phyloP scores from a whole-genome alignment of 805 yeast genomes.

The Ogataea neopini region DNA sequence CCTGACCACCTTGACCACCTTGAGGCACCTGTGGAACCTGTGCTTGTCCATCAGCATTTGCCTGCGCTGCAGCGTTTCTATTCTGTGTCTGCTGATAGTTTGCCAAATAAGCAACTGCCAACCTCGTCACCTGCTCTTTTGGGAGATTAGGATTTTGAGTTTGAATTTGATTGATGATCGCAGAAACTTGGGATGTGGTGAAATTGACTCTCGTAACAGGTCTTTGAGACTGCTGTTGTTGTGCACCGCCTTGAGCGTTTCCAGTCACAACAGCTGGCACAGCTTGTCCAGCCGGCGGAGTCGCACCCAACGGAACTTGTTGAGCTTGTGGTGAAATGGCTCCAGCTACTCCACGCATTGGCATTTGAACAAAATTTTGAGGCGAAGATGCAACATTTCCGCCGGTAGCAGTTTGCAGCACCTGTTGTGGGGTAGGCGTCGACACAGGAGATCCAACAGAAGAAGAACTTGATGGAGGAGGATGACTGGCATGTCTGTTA shows the following conservation, averaged over 20 bases:
- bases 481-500: slow-evolving; percentile 16
- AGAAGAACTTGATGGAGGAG: slow-evolving; percentile 14
- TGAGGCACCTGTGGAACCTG: too few species aligned
- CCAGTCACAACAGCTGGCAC: slow-evolving; percentile 10
- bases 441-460: slow-evolving; percentile 19
- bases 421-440: slow-evolving; percentile 26
- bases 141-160: slow-evolving; percentile 62
- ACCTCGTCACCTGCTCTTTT: slow-evolving; percentile 63
- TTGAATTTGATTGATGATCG: slow-evolving; percentile 63
- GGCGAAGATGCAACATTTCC: slow-evolving; percentile 13
- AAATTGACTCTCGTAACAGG: slow-evolving; percentile 34
- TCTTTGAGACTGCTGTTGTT: slow-evolving; percentile 17
- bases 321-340: slow-evolving; percentile 26
- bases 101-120: slow-evolving; percentile 65
- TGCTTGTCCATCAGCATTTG: slow-evolving; percentile 18
- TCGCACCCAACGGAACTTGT: neutral
- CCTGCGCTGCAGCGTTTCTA: slow-evolving; percentile 30
- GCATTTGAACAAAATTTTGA: slow-evolving; percentile 14
- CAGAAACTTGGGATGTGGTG: slow-evolving; percentile 64
- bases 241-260: slow-evolving; percentile 10
- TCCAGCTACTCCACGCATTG: slow-evolving; percentile 13
- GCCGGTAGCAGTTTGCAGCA: slow-evolving; percentile 12
- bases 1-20: neutral
- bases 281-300: slow-evolving; percentile 7
- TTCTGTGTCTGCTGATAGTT: slow-evolving; percentile 54